Base-by-base conservation (phyloP, 192 early-diverging fungal species). In the Geosiphon pyriformis region DNA sequence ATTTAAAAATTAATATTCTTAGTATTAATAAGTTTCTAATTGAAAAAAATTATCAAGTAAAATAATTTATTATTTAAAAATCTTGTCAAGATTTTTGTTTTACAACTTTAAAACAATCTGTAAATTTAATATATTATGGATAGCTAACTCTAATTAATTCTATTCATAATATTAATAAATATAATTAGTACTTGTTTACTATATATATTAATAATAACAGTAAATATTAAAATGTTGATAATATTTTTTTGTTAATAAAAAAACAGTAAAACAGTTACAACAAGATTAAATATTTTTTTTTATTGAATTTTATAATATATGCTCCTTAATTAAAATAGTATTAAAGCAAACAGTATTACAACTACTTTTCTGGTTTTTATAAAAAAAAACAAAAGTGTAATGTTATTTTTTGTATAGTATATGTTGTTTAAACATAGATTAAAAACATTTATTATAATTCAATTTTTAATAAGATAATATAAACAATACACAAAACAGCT, bases 341-440 rank as follows among this genome's bases (percentile, higher is more conserved):
- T 58, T 2, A 27, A 65, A 0, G 27, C n/a, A 25, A n/a, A 26
- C 20, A 46, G 37, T 37, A 69, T 69, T 58, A 37, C 29, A 47
- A 65, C 3, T 18, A 58, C 4, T 70, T 71, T 58, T 42, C 53
- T 0, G 29, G 47, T 49, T 22, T 65, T 12, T 29, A 0, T 20
- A 22, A 18, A 3, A 55, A 10, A 32, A 15, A 59, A 27, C 55
- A 71, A 34, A 25, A 60, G 18, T 71, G 64, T n/a, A 4, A 65
- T 4, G 25, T 71, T n/a, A 42, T 71, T 12, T 50, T 58, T 53
- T 71, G 25, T 25, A 52, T 57, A 15, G 4, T 65, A 37, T 56
- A 71, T 25, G 32, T 34, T 6, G 65, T 71, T 29, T n/a, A 52
- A 58, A 67, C 49, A 11, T 71, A 62, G 47, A 60, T 49, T 1